Conservation (phyloP, 345 rosid genomes). For the Populus alba region DNA sequence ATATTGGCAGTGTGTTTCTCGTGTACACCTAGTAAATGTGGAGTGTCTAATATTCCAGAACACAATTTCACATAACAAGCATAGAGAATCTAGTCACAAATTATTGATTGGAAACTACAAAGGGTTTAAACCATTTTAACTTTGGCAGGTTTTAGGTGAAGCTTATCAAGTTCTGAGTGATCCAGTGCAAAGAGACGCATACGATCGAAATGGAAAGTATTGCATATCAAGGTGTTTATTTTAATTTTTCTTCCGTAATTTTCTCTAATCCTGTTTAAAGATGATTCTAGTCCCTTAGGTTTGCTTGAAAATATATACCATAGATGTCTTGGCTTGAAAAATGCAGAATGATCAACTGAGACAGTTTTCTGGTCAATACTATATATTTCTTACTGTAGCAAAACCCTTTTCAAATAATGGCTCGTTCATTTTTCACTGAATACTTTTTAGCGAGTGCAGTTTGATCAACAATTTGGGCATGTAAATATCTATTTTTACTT, state of each 20-base stretch:
- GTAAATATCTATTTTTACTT: background rate
- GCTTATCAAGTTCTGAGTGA: slow-evolving; percentile 75
- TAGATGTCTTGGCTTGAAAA: background rate
- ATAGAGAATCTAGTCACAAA: background rate
- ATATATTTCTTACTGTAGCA: background rate
- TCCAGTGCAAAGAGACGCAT: slow-evolving; percentile 58
- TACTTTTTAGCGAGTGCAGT: background rate
- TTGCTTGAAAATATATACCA: background rate
- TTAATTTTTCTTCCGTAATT: background rate
- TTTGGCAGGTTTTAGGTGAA: slow-evolving; percentile 59
- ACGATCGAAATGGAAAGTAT: slow-evolving; percentile 57
- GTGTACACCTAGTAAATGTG: background rate
- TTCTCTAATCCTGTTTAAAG: background rate
- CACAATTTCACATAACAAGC: background rate
- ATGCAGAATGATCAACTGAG: background rate
- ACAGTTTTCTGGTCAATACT: background rate
- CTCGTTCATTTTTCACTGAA: background rate
- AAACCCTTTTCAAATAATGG: background rate
- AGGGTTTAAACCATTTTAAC: background rate
- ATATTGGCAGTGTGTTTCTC: background rate
- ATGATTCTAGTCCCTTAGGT: background rate
- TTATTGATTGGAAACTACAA: background rate
- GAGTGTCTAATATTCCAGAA: background rate
- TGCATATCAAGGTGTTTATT: slow-evolving; percentile 44
- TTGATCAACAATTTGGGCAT: background rate